Percentiles rank a stretch among this genome's conserved stretches.
phyloP scores from a whole-genome alignment of 306 rosid genomes.

The Oxytropis ochrocephala region DNA sequence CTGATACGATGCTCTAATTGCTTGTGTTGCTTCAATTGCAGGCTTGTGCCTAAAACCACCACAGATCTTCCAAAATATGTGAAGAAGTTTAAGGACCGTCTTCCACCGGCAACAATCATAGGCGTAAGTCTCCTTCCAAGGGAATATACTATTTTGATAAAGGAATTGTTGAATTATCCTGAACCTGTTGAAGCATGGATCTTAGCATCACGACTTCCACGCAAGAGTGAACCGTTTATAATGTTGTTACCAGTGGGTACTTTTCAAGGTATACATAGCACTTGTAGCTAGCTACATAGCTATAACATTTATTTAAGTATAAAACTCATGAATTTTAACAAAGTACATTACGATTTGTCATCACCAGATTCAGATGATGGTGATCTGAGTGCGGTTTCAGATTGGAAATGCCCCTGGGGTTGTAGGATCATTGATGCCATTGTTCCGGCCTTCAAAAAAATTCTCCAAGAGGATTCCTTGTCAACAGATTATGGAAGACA shows the following conservation, averaged over 20 bases:
- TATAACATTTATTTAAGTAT: not conserved
- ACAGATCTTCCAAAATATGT: constrained; percentile 59
- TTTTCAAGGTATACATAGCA: constrained; percentile 50
- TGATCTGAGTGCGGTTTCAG: constrained; percentile 30
- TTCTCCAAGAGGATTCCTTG: constrained; percentile 74
- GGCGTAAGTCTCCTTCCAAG: constrained; percentile 64
- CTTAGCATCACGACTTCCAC: constrained; percentile 59
- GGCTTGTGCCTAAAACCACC: constrained; percentile 58
- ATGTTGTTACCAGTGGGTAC: constrained; percentile 64
- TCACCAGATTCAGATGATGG: constrained; percentile 29
- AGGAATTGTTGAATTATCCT: constrained; percentile 46
- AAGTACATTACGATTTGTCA: constrained; percentile 15
- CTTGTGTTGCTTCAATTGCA: constrained; percentile 27
- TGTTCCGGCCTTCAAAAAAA: constrained; percentile 71
- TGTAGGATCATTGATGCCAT: constrained; percentile 63
- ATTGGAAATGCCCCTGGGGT: constrained; percentile 94
- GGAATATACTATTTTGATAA: constrained; percentile 54
- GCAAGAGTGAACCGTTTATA: constrained; percentile 60
- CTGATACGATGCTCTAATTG: constrained; percentile 5
- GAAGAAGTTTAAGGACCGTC: constrained; percentile 45
- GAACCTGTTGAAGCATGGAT: constrained; percentile 64
- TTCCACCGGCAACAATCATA: constrained; percentile 61
- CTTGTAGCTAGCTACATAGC: not conserved
- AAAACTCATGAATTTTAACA: not conserved
- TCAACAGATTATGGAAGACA: too few relatives aligned